Conservation (phyloP, 345 rosid species). For the Citrus maxima region DNA sequence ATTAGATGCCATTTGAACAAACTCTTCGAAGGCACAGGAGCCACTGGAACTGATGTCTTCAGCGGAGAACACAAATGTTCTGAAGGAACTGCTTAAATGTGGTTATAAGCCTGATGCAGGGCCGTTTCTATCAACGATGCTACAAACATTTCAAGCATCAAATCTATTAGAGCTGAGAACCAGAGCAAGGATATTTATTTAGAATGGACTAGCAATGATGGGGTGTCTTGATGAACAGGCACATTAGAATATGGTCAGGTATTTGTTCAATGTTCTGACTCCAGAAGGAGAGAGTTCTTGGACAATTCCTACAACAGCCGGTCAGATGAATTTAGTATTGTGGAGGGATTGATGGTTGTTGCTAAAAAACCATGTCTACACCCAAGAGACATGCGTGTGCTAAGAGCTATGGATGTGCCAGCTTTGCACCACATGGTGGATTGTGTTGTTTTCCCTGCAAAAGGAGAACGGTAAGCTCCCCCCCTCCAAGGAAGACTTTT, state of each 20-base stretch:
- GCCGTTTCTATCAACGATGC: constrained; percentile 26
- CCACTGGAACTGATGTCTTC: constrained; percentile 26
- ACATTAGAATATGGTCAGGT: no score
- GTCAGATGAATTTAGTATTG: background rate
- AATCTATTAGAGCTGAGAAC: constrained; percentile 12
- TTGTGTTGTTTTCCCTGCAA: constrained; percentile 28
- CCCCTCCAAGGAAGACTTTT: no score
- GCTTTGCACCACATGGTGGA: constrained; percentile 29
- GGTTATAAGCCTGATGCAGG: constrained; percentile 16
- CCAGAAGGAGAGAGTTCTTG: background rate
- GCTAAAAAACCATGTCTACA: constrained; percentile 25
- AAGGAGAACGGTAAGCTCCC: constrained; percentile 17
- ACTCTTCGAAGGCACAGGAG: constrained; percentile 37
- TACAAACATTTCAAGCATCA: background rate
- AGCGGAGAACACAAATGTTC: constrained; percentile 8
- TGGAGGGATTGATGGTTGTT: constrained; percentile 8
- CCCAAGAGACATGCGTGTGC: no score
- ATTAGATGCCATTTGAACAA: background rate
- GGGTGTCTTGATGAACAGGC: constrained; percentile 18
- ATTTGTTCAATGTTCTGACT: no score
- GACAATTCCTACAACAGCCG: background rate
- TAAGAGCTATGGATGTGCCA: constrained; percentile 17
- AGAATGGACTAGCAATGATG: constrained; percentile 19
- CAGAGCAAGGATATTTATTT: constrained; percentile 20
- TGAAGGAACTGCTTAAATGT: constrained; percentile 22